These are phyloP conservation scores for Candida silvicultrix DNA, from an alignment of 805 yeast genomes.

Conservation along the genomic window DNA sequence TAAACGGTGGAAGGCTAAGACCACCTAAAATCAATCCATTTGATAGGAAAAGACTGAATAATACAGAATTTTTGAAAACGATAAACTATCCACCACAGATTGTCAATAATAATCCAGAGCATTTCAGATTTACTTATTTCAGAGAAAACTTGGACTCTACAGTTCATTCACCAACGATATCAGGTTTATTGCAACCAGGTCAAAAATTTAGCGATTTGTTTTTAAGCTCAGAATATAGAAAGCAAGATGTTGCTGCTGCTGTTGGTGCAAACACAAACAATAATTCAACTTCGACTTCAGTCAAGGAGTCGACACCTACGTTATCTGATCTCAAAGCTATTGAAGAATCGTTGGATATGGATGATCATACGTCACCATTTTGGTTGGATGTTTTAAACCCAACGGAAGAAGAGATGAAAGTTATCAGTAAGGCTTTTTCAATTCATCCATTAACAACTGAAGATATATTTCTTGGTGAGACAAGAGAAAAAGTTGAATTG, in stretches of 20 bases:
- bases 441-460: constrained; percentile 96
- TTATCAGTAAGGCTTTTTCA: constrained; percentile 81
- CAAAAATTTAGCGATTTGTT: constrained; percentile 60
- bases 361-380: constrained; percentile 55
- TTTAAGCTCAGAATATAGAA: constrained; percentile 32
- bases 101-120: constrained; percentile 40
- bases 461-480: constrained; percentile 88
- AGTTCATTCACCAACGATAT: constrained; percentile 80
- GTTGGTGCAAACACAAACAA: constrained; percentile 1
- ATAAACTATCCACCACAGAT: constrained; percentile 38
- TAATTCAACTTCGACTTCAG: constrained; percentile 10
- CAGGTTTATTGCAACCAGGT: constrained; percentile 66
- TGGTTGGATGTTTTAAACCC: constrained; percentile 94
- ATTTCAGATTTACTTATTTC: constrained; percentile 83
- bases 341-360: constrained; percentile 2
- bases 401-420: constrained; percentile 95
- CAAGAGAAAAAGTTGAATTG: constrained; percentile 91
- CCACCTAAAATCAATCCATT: constrained; percentile 76
- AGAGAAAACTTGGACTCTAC: constrained; percentile 88
- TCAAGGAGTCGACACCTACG: constrained; percentile 9
- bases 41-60: constrained; percentile 35
- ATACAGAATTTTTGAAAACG: constrained; percentile 17
- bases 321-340: constrained; percentile 3
- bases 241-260: constrained; percentile 5
- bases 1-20: constrained; percentile 55